phyloP scores from a whole-genome alignment of 2,329 filamentous ascomycete genomes.

The Blastomyces percursus region DNA sequence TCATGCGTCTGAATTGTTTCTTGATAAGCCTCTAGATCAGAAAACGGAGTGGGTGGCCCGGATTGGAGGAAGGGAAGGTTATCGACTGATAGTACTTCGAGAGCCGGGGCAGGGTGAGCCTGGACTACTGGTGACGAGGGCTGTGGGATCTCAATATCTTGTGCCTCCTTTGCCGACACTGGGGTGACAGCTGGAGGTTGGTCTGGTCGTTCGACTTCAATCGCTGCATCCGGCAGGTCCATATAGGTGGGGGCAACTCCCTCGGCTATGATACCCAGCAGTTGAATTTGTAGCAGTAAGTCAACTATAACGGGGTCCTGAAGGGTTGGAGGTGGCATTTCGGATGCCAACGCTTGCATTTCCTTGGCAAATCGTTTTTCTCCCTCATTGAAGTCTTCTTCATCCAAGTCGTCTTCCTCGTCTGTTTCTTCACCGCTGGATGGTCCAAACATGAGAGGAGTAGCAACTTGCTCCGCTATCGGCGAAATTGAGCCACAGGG shows the following conservation, averaged over 20 bases:
- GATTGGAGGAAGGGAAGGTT: constrained; percentile 36
- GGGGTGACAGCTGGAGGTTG: constrained; percentile 14
- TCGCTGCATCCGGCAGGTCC: constrained; percentile 17
- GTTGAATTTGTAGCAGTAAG: constrained; percentile 34
- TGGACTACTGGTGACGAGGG: constrained; percentile 4
- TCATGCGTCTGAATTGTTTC: constrained; percentile 32
- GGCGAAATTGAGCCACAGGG: not conserved
- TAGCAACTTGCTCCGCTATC: constrained; percentile 7
- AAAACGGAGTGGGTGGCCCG: constrained; percentile 34
- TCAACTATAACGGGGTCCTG: constrained; percentile 33
- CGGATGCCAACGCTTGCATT: constrained; percentile 32
- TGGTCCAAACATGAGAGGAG: constrained; percentile 23
- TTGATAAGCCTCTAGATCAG: constrained; percentile 36
- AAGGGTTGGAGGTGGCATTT: constrained; percentile 33
- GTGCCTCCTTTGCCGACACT: constrained; percentile 18
- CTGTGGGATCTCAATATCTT: constrained; percentile 13
- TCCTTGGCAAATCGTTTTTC: constrained; percentile 37
- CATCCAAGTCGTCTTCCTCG: constrained; percentile 37
- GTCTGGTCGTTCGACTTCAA: constrained; percentile 14
- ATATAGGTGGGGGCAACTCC: constrained; percentile 22
- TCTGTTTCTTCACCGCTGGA: constrained; percentile 35
- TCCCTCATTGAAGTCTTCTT: constrained; percentile 38
- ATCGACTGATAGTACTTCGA: constrained; percentile 30
- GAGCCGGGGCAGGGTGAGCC: constrained; percentile 12
- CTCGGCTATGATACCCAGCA: constrained; percentile 34